A percentile compares a stretch with the other conserved stretches of the same genome.
These are phyloP conservation scores for Pestalotiopsis sp. DNA, from an alignment of 2,329 filamentous ascomycete genomes.

Conservation along the genomic window DNA sequence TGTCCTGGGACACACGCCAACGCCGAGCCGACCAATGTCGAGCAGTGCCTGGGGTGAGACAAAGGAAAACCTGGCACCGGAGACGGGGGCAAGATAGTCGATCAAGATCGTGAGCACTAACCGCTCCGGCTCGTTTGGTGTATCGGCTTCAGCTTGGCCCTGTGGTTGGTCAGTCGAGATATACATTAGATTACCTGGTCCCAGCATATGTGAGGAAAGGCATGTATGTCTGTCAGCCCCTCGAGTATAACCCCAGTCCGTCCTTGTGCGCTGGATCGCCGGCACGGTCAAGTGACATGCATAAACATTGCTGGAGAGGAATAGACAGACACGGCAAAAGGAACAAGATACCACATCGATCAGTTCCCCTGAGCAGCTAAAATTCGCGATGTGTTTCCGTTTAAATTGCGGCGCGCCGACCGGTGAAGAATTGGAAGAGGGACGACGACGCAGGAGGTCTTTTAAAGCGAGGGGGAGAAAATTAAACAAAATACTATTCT, in stretches of 20 bases:
- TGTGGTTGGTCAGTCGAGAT: background rate
- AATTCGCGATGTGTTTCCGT: constrained; percentile 1
- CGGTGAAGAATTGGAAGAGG: background rate
- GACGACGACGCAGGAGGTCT: background rate
- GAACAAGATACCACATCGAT: background rate
- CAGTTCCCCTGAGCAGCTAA: background rate
- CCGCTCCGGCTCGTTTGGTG: background rate
- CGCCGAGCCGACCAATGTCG: background rate
- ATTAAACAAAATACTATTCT: background rate
- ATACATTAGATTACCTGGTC: too few relatives aligned
- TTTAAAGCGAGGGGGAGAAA: background rate
- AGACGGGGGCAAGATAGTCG: background rate
- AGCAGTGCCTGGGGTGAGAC: background rate
- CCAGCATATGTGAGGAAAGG: too few relatives aligned
- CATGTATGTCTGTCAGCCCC: background rate
- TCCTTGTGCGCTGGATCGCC: background rate
- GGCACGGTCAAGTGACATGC: background rate
- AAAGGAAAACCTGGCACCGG: background rate
- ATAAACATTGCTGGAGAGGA: background rate
- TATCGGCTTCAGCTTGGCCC: background rate
- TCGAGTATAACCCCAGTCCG: background rate
- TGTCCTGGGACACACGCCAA: background rate
- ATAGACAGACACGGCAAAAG: background rate
- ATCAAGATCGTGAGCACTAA: background rate
- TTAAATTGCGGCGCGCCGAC: constrained; percentile 1